Evolutionary conservation across 1,284 basidiomycete genomes (phyloP).

Genomic region (Microbotryum saponariae): DNA sequence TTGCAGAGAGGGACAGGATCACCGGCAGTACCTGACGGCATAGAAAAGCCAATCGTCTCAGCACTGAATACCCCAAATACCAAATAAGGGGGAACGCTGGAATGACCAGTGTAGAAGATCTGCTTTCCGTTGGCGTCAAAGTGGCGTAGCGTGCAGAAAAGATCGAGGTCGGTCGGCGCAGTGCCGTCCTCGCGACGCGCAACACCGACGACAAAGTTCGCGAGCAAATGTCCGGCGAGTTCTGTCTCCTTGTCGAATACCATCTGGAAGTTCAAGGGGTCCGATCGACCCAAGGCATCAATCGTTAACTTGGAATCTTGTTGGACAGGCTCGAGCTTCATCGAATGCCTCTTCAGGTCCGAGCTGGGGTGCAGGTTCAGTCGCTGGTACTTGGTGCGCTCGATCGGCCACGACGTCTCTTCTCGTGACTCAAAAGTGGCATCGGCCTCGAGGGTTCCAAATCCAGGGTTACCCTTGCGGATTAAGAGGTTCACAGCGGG

Average conservation of each 20-base stretch:
- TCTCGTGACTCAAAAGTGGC: slow-evolving; percentile 33
- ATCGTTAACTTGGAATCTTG: slow-evolving; percentile 4
- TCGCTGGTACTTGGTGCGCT: slow-evolving; percentile 35
- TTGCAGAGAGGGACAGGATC: slow-evolving; percentile 39
- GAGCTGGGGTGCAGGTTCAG: slow-evolving; percentile 32
- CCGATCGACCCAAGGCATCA: slow-evolving; percentile 26
- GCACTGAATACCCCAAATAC: background rate
- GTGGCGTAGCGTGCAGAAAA: slow-evolving; percentile 40
- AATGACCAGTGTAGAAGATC: slow-evolving; percentile 38
- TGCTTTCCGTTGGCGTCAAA: slow-evolving; percentile 38
- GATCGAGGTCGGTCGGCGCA: slow-evolving; percentile 38
- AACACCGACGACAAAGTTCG: slow-evolving; percentile 33
- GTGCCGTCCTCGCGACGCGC: slow-evolving; percentile 25
- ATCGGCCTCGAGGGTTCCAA: slow-evolving; percentile 39
- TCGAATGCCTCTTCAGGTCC: background rate
- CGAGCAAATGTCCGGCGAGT: slow-evolving; percentile 39
- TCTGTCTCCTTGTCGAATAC: slow-evolving; percentile 37
- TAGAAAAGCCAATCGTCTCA: no score
- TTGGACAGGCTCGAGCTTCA: slow-evolving; percentile 1
- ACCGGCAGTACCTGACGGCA: slow-evolving; percentile 34
- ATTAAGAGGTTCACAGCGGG: slow-evolving; percentile 37
- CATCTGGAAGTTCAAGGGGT: slow-evolving; percentile 30
- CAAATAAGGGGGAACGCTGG: background rate
- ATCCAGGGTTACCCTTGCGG: slow-evolving; percentile 39
- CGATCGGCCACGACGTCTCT: slow-evolving; percentile 38